Evolutionary conservation across 2,329 filamentous ascomycete genomes (phyloP).

Genomic region (Clarireedia sp.): DNA sequence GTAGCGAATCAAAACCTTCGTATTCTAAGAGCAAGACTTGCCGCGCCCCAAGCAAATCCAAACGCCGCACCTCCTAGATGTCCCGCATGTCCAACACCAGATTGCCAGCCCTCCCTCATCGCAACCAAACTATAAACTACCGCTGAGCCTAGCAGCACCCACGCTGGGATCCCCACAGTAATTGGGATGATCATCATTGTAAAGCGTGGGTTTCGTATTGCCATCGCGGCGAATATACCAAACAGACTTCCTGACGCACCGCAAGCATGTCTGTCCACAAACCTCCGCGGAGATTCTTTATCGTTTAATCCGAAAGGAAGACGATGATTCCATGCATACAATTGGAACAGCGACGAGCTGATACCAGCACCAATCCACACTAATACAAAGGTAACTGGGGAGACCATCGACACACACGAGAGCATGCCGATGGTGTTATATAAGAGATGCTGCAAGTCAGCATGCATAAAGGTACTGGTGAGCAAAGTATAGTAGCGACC

Average conservation of each 20-base stretch:
- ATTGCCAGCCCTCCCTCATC: background rate
- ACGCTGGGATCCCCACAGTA: background rate
- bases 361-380: slow-evolving; percentile 3
- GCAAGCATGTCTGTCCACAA: background rate
- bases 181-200: background rate
- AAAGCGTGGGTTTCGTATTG: background rate
- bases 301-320: background rate
- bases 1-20: background rate
- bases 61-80: slow-evolving; percentile 5
- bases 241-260: slow-evolving; percentile 4
- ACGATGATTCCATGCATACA: background rate
- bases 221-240: background rate
- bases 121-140: background rate
- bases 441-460: background rate
- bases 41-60: background rate
- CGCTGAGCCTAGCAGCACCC: background rate
- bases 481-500: background rate
- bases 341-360: background rate
- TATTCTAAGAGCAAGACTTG: background rate
- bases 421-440: background rate
- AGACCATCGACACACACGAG: background rate
- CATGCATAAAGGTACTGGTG: background rate
- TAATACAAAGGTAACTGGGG: background rate
- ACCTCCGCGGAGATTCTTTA: background rate
- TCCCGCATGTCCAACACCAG: background rate